A percentile compares a stretch with the other conserved stretches of the same genome.
These are phyloP conservation scores for Phalaenopsis hybrid DNA, from an alignment of 116 monocot genomes.

Conservation along the genomic window DNA sequence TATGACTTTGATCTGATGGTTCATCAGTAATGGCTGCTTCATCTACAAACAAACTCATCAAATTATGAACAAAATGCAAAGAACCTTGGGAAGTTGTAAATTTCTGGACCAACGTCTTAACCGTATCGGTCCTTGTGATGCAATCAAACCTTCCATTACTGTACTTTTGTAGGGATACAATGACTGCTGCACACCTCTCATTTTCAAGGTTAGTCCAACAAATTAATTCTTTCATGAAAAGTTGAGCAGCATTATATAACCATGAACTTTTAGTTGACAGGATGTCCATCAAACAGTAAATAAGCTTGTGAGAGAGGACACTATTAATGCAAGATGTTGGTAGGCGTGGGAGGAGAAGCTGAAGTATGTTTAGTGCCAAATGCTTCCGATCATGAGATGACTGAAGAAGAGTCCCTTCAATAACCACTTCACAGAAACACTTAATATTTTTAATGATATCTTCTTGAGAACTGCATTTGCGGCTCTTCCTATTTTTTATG, in stretches of 20 bases:
- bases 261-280: constrained; percentile 60
- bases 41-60: constrained; percentile 80
- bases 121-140: constrained; percentile 61
- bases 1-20: constrained; percentile 92
- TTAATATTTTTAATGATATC: constrained; percentile 48
- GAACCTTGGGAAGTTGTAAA: constrained; percentile 48
- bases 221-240: constrained; percentile 67
- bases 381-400: constrained; percentile 97
- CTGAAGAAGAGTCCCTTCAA: constrained; percentile 71
- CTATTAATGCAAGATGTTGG: constrained; percentile 46
- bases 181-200: constrained; percentile 50
- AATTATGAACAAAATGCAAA: constrained; percentile 53
- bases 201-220: constrained; percentile 52
- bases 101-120: constrained; percentile 50
- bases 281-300: constrained; percentile 83
- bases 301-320: constrained; percentile 73
- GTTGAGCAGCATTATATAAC: constrained; percentile 74
- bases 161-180: constrained; percentile 69
- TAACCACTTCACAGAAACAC: constrained; percentile 66
- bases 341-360: constrained; percentile 68
- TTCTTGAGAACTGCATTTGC: constrained; percentile 47
- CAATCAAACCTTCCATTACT: constrained; percentile 84
- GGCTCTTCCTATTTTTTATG: constrained; percentile 69
- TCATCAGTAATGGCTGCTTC: constrained; percentile 61
- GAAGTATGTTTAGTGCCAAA: constrained; percentile 65